These are phyloP conservation scores for Coniochaeta pulveracea DNA, from an alignment of 2,329 filamentous ascomycete species.

Conservation along the genomic window DNA sequence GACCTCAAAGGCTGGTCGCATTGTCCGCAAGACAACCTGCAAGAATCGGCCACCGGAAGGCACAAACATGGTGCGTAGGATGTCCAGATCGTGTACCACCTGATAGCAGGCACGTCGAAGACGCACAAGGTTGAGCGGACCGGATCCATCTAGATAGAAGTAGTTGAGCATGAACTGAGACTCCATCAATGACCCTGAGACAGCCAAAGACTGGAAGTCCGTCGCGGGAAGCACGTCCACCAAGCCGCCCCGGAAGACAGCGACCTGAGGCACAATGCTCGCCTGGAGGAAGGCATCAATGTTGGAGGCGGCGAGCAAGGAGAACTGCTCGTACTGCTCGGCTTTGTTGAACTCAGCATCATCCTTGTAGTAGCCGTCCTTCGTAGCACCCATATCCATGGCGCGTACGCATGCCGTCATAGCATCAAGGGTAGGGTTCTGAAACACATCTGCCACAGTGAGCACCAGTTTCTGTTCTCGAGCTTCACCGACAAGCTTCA, in stretches of 20 bases:
- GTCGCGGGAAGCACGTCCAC: constrained; percentile 14
- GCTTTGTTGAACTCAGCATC: background rate
- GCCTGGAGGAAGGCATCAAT: constrained; percentile 12
- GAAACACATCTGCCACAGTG: background rate
- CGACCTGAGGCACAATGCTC: constrained; percentile 12
- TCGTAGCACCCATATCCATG: background rate
- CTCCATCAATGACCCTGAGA: constrained; percentile 11
- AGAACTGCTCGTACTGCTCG: constrained; percentile 12
- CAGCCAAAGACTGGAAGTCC: constrained; percentile 14
- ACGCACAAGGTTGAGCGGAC: constrained; percentile 8
- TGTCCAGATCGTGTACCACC: constrained; percentile 12
- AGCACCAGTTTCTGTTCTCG: background rate
- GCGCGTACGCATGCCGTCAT: constrained; percentile 6
- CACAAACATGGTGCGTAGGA: constrained; percentile 14
- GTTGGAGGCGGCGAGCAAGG: constrained; percentile 12
- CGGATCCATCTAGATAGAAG: constrained; percentile 13
- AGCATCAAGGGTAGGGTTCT: background rate
- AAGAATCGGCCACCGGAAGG: constrained; percentile 11
- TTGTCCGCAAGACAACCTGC: constrained; percentile 12
- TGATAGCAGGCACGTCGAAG: constrained; percentile 11
- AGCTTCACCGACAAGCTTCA: background rate
- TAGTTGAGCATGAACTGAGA: constrained; percentile 14
- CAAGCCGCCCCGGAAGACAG: constrained; percentile 13
- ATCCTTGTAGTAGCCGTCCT: background rate
- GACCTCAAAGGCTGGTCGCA: constrained; percentile 9